phyloP scores from a whole-genome alignment of 352 stramenopile genomes.

The Pythium dissotocum region DNA sequence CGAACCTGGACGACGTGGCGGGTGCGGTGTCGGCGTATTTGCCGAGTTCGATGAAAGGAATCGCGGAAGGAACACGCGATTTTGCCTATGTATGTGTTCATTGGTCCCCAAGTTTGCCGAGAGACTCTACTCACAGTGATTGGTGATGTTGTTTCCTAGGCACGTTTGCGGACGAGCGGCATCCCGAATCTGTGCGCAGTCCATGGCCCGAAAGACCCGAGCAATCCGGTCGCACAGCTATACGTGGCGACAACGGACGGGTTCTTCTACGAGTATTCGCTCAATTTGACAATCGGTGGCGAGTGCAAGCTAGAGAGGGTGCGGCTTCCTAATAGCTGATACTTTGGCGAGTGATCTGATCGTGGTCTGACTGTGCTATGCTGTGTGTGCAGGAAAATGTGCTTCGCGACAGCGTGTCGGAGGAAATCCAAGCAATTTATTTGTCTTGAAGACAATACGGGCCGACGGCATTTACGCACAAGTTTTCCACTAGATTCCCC shows the following conservation, averaged over 20 bases:
- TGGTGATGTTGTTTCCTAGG: slow-evolving; percentile 9
- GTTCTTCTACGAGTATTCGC: slow-evolving; percentile 89
- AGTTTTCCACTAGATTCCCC: too few species aligned
- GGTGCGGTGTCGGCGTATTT: slow-evolving; percentile 74
- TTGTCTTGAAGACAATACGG: slow-evolving; percentile 48
- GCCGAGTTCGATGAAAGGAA: slow-evolving; percentile 72
- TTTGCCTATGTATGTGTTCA: slow-evolving; percentile 75
- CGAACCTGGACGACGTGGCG: slow-evolving; percentile 69
- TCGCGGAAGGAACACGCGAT: slow-evolving; percentile 84
- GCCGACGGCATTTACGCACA: neutral
- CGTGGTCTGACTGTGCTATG: neutral
- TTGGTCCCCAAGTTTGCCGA: neutral
- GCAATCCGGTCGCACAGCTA: slow-evolving; percentile 59
- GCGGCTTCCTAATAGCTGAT: slow-evolving; percentile 15
- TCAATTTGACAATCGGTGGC: slow-evolving; percentile 66
- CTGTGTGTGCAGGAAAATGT: slow-evolving; percentile 69
- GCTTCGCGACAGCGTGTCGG: slow-evolving; percentile 74
- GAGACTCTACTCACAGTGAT: neutral
- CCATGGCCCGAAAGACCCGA: slow-evolving; percentile 62
- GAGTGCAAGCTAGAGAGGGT: slow-evolving; percentile 86
- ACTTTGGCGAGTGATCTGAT: too few species aligned
- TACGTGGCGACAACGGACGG: slow-evolving; percentile 80
- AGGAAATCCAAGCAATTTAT: slow-evolving; percentile 86
- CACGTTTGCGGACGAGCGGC: slow-evolving; percentile 64
- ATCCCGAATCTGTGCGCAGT: slow-evolving; percentile 79